Evolutionary conservation across 352 stramenopile genomes (phyloP).

Genomic region (Pythium plurisporium): DNA sequence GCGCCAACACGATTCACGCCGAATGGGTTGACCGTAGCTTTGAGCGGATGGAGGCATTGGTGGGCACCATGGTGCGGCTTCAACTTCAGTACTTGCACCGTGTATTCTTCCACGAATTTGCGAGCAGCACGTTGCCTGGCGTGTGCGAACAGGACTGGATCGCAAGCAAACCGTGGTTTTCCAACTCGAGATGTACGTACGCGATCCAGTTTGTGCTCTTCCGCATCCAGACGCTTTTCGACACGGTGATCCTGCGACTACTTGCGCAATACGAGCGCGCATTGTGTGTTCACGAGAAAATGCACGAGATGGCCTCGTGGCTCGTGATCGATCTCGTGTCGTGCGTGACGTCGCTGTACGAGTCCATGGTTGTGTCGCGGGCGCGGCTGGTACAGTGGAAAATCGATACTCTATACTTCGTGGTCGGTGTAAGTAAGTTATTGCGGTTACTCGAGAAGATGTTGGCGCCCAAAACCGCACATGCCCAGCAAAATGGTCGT

Average conservation of each 20-base stretch:
- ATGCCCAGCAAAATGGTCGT: constrained; percentile 10
- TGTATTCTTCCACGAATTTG: constrained; percentile 56
- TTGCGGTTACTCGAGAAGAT: constrained; percentile 51
- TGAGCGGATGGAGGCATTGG: constrained; percentile 47
- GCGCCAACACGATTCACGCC: constrained; percentile 36
- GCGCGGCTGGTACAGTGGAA: constrained; percentile 54
- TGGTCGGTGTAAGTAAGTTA: constrained; percentile 49
- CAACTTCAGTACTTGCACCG: constrained; percentile 52
- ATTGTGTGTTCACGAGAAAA: constrained; percentile 59
- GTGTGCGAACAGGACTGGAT: constrained; percentile 59
- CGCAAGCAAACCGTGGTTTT: constrained; percentile 54
- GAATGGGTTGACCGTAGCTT: constrained; percentile 67
- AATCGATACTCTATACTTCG: constrained; percentile 67
- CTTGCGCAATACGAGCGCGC: constrained; percentile 44
- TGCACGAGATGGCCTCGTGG: constrained; percentile 45
- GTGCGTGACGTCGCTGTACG: constrained; percentile 45
- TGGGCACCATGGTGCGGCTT: constrained; percentile 45
- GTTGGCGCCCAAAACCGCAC: constrained; percentile 24
- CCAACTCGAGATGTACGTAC: constrained; percentile 54
- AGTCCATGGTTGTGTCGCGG: constrained; percentile 40
- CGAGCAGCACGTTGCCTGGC: constrained; percentile 35
- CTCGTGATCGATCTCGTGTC: constrained; percentile 45
- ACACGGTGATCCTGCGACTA: constrained; percentile 34
- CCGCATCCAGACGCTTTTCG: constrained; percentile 42
- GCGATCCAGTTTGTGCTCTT: constrained; percentile 50